Percentiles rank a stretch among this genome's conserved stretches.
Conservation (phyloP, 2,329 filamentous ascomycete genomes). For the Aureobasidium namibiae region DNA sequence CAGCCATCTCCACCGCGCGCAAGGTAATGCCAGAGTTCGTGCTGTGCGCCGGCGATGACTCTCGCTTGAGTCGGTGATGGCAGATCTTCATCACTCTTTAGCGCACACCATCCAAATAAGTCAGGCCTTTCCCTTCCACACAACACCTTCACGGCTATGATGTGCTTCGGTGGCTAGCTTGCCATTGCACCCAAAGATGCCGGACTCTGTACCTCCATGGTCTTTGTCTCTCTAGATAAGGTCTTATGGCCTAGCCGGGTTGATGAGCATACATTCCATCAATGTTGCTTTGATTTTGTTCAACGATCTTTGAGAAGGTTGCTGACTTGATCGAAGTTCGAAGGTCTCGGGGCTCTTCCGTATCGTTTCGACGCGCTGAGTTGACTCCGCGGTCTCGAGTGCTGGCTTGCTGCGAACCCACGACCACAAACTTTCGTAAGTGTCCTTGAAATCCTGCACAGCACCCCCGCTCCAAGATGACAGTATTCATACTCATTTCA, state of each 20-base stretch:
- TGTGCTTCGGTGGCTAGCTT: neutral
- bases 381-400: neutral
- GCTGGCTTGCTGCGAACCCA: neutral
- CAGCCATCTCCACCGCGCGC: neutral
- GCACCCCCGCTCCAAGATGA: neutral
- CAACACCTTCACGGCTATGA: conserved; percentile 6
- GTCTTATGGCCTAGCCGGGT: neutral
- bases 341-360: neutral
- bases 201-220: neutral
- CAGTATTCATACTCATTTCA: neutral
- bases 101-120: neutral
- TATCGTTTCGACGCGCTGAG: neutral
- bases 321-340: neutral
- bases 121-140: neutral
- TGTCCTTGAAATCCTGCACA: neutral
- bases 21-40: neutral
- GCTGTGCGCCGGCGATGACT: neutral
- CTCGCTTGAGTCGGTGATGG: neutral
- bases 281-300: neutral
- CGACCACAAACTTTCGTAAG: neutral
- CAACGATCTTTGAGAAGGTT: neutral
- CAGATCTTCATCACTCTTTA: neutral
- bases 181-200: neutral
- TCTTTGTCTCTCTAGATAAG: neutral
- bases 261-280: neutral